Evolutionary conservation across 2,329 filamentous ascomycete species (phyloP).

Genomic region (Ascochyta rabiei): DNA sequence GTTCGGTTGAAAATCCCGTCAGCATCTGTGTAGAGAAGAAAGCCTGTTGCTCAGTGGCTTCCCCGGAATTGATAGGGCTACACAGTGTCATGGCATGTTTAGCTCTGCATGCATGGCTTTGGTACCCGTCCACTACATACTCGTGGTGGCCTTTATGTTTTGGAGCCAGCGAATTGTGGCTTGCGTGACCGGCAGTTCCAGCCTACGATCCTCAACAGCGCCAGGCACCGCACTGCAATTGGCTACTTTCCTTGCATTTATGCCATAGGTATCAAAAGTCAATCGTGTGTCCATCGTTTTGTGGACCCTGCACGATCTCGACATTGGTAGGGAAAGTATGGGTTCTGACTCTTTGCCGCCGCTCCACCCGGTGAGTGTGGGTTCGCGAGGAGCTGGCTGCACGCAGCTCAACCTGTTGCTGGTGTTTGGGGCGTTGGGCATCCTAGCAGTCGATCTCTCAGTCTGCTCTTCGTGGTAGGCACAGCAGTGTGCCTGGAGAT

Average conservation of each 20-base stretch:
- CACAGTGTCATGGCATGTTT: not conserved
- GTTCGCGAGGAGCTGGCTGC: not conserved
- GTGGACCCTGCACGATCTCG: constrained; percentile 2
- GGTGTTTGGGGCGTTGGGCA: constrained; percentile 1
- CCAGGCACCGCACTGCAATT: constrained; percentile 10
- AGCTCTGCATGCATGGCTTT: not conserved
- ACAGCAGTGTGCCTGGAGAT: constrained; percentile 17
- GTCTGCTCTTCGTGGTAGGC: constrained; percentile 7
- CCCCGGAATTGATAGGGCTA: not conserved
- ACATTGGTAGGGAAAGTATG: constrained; percentile 1
- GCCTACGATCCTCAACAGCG: constrained; percentile 9
- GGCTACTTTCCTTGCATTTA: constrained; percentile 1
- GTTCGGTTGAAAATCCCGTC: not conserved
- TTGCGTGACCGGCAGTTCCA: constrained; percentile 3
- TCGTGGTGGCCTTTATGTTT: not conserved
- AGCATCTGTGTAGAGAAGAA: not conserved
- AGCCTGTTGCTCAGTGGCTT: not conserved
- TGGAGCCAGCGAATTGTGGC: constrained; percentile 6
- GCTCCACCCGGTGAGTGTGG: not conserved
- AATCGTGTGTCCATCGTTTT: not conserved
- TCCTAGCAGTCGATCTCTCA: constrained; percentile 2
- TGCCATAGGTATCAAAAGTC: not conserved
- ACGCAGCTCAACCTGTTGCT: constrained; percentile 3
- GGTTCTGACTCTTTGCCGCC: constrained; percentile 3
- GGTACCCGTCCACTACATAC: constrained; percentile 3